phyloP scores from a whole-genome alignment of 345 rosid genomes.

The Salix caprea region DNA sequence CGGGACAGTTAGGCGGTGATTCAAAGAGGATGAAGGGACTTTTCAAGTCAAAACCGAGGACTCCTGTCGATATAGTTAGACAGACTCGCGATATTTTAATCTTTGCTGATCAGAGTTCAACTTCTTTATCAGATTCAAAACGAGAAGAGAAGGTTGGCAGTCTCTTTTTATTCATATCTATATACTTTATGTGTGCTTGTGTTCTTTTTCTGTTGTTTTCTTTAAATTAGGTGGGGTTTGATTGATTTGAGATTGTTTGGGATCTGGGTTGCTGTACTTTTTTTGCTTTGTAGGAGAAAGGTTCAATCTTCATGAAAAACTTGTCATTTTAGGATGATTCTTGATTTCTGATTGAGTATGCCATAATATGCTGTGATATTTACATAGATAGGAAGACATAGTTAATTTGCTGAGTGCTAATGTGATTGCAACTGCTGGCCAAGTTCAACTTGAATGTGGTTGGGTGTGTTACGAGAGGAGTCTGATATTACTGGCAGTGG shows the following conservation, averaged over 20 bases:
- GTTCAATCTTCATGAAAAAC: background rate
- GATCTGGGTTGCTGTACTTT: background rate
- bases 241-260: background rate
- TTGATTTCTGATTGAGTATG: background rate
- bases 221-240: background rate
- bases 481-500: background rate
- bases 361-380: background rate
- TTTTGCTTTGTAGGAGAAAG: background rate
- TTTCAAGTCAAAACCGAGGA: conserved; percentile 84
- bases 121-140: conserved; percentile 24
- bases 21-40: conserved; percentile 71
- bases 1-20: background rate
- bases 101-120: conserved; percentile 28
- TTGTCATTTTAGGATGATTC: background rate
- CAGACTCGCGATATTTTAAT: conserved; percentile 87
- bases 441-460: background rate
- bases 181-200: background rate
- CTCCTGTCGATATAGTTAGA: conserved; percentile 75
- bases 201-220: background rate
- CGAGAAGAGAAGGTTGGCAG: conserved; percentile 46
- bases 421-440: background rate
- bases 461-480: background rate
- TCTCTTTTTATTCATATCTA: background rate
- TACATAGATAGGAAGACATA: background rate
- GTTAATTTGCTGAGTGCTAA: too few relatives aligned